These are phyloP conservation scores for Yamadazyma sp. DNA, from an alignment of 805 yeast species.

Conservation along the genomic window DNA sequence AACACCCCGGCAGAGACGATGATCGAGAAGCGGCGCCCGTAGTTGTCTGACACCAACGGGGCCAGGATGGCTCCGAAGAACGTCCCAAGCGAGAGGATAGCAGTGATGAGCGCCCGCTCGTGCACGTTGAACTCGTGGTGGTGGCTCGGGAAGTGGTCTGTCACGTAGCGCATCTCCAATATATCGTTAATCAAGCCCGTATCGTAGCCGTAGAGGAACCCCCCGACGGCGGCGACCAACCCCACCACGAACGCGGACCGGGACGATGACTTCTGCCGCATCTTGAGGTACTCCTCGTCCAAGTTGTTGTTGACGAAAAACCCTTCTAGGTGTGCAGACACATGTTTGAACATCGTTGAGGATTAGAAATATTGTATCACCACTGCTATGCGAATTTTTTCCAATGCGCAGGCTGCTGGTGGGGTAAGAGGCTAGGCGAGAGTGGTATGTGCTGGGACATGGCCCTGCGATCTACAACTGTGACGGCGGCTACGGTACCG, in stretches of 20 bases:
- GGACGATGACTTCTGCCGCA: slow-evolving; percentile 50
- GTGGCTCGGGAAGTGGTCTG: slow-evolving; percentile 51
- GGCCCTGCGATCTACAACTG: no score
- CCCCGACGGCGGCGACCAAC: slow-evolving; percentile 84
- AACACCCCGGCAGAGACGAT: slow-evolving; percentile 59
- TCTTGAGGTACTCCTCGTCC: slow-evolving; percentile 35
- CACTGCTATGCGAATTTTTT: no score
- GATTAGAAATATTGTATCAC: no score
- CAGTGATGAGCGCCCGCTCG: slow-evolving; percentile 71
- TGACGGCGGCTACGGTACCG: no score
- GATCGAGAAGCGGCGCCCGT: slow-evolving; percentile 70
- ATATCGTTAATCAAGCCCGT: slow-evolving; percentile 83
- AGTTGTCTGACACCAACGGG: slow-evolving; percentile 59
- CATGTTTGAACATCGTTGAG: slow-evolving; percentile 2
- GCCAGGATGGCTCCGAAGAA: slow-evolving; percentile 71
- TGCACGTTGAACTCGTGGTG: slow-evolving; percentile 51
- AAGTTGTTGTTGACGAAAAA: slow-evolving; percentile 35
- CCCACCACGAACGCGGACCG: slow-evolving; percentile 74
- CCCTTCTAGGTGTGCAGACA: slow-evolving; percentile 15
- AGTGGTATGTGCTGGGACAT: no score
- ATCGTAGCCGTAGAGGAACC: slow-evolving; percentile 85
- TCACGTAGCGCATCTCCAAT: slow-evolving; percentile 72
- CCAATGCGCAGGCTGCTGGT: no score
- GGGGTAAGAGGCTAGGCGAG: no score
- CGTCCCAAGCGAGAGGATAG: slow-evolving; percentile 80